phyloP scores from a whole-genome alignment of 2,329 filamentous ascomycete species.

The Eurotiales sp. region DNA sequence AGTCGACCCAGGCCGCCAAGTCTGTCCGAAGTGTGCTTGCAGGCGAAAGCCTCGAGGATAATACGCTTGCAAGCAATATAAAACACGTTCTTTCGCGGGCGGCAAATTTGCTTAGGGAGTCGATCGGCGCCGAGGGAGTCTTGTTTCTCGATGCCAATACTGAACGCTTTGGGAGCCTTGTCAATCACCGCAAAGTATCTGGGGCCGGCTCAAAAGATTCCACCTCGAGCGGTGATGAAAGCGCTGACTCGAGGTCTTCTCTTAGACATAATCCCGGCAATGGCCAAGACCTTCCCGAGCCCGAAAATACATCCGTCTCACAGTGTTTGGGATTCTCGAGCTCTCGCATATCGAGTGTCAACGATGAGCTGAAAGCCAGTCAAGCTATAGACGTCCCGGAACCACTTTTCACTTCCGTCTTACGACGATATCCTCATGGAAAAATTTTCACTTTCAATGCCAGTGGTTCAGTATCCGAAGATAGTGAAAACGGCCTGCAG shows the following conservation, averaged over 20 bases:
- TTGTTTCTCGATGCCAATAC: slow-evolving; percentile 28
- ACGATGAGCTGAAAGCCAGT: not conserved
- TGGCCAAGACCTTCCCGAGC: not conserved
- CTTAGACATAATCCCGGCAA: not conserved
- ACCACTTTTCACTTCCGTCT: slow-evolving; percentile 18
- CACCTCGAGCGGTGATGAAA: not conserved
- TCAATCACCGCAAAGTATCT: slow-evolving; percentile 15
- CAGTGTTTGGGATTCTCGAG: not conserved
- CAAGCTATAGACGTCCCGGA: slow-evolving; percentile 19
- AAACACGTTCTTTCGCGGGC: slow-evolving; percentile 42
- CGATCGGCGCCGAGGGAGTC: slow-evolving; percentile 39
- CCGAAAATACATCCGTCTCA: not conserved
- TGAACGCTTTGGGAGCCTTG: slow-evolving; percentile 18
- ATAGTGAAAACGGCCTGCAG: slow-evolving; percentile 13
- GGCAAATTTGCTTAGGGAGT: slow-evolving; percentile 42
- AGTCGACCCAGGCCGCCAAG: not conserved
- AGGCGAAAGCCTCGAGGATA: slow-evolving; percentile 14
- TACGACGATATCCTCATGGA: slow-evolving; percentile 25
- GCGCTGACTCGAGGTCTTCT: not conserved
- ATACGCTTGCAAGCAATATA: slow-evolving; percentile 14
- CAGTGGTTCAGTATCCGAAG: slow-evolving; percentile 21
- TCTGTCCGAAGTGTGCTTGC: slow-evolving; percentile 5
- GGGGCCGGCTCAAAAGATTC: not conserved
- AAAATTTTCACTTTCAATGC: slow-evolving; percentile 26
- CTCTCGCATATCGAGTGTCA: not conserved